phyloP scores from a whole-genome alignment of 2,329 filamentous ascomycete genomes.

The Aspergillus pseudotamarii region DNA sequence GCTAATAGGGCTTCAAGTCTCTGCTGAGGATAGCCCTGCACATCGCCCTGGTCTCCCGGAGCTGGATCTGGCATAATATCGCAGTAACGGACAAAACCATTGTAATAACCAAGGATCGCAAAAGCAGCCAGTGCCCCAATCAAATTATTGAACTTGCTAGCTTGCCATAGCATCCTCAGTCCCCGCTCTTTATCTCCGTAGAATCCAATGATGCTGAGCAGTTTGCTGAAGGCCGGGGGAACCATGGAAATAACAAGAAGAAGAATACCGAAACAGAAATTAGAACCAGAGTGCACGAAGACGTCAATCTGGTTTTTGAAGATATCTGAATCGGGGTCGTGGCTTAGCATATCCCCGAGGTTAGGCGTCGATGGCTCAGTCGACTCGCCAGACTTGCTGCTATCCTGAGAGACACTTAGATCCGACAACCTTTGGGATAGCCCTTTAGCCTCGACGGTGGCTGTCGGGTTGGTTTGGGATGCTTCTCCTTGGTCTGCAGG shows the following conservation, averaged over 20 bases:
- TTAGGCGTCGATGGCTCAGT: slow-evolving; percentile 26
- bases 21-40: slow-evolving; percentile 71
- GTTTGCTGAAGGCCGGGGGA: slow-evolving; percentile 83
- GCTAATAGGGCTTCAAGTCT: slow-evolving; percentile 68
- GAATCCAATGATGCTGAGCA: slow-evolving; percentile 89
- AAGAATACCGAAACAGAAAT: slow-evolving; percentile 86
- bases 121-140: slow-evolving; percentile 90
- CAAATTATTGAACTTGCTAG: slow-evolving; percentile 80
- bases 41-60: slow-evolving; percentile 52
- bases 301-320: slow-evolving; percentile 77
- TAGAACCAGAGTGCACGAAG: slow-evolving; percentile 86
- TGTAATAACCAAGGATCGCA: slow-evolving; percentile 82
- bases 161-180: slow-evolving; percentile 85
- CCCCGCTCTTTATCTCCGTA: slow-evolving; percentile 83
- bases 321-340: slow-evolving; percentile 62
- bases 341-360: slow-evolving; percentile 37
- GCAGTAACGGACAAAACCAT: slow-evolving; percentile 79
- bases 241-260: slow-evolving; percentile 89
- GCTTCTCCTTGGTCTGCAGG: slow-evolving; percentile 10
- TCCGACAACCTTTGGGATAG: slow-evolving; percentile 27
- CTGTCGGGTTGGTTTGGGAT: slow-evolving; percentile 20
- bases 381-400: slow-evolving; percentile 21
- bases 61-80: slow-evolving; percentile 73
- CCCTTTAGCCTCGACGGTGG: slow-evolving; percentile 18
- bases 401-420: slow-evolving; percentile 25